Base-by-base conservation (phyloP, 2,329 filamentous ascomycete genomes). In the Ophiosphaerella narmari region DNA sequence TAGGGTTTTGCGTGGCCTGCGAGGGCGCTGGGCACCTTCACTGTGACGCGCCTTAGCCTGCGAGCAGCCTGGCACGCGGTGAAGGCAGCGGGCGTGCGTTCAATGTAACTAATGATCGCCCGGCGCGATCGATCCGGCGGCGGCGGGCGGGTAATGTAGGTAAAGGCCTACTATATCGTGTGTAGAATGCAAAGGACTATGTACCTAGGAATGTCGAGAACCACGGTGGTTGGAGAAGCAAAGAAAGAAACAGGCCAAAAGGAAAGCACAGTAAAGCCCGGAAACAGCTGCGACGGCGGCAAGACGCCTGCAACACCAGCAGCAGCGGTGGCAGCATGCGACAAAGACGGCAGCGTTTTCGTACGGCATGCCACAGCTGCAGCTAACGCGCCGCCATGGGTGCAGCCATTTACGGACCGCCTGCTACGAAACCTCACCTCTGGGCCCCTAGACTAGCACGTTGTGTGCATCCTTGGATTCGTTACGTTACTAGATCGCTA, bases 291-390 rank as follows among this genome's bases (percentile, higher is more conserved):
- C 7, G 34, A 36, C 34, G 11, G 11, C 21, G 14, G 14, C 36
- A 12, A 18, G 21, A 23, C 36, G 18, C 13, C n/a, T 14, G n/a
- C 34, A 36, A 14, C n/a, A 38, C 16, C 21, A 13, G 36, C 14
- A 38, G 21, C 36, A 38, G 14, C 36, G 18, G 31, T 18, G 45
- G 48, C 50, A 63, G 39, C 48, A 46, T 52, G 48, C 51, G 34
- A 52, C 48, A 18, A 40, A 32, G 46, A 33, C 48, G 55, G 50
- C 47, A 54, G 60, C 62, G 61, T 59, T 54, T 55, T 54, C 55
- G 56, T 57, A 51, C 53, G 46, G 55, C 39, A 59, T 52, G 54
- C 59, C 50, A 55, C 60, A 49, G 53, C 47, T 54, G 52, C 60
- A 58, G 50, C 56, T 59, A 59, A 52, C 14, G 39, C 24, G 35